Conservation (phyloP, 768 basidiomycete genomes). For the Xerocomus spinulosus region DNA sequence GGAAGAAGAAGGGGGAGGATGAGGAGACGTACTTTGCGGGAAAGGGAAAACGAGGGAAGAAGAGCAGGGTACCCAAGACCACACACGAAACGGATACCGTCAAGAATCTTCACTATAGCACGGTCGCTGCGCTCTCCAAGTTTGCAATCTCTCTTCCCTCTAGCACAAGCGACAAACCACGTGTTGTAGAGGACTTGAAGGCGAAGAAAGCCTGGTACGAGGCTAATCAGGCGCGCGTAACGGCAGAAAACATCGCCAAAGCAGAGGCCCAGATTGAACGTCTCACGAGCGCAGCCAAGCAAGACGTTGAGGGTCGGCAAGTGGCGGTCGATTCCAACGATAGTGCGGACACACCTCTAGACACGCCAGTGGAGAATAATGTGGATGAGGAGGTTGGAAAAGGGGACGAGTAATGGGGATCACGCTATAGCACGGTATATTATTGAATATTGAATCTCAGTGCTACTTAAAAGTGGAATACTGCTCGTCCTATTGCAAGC, state of each 20-base stretch:
- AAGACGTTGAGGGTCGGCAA: constrained; percentile 26
- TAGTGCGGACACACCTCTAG: constrained; percentile 40
- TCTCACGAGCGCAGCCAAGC: constrained; percentile 43
- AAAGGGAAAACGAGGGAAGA: constrained; percentile 63
- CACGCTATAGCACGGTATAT: constrained; percentile 13
- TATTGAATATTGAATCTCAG: constrained; percentile 11
- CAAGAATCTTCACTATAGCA: constrained; percentile 74
- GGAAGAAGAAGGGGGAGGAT: constrained; percentile 92
- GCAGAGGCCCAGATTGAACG: constrained; percentile 72
- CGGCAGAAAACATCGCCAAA: constrained; percentile 74
- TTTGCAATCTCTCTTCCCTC: constrained; percentile 90
- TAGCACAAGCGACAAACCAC: constrained; percentile 68
- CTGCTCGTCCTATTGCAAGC: constrained; percentile 8
- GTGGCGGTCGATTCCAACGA: constrained; percentile 34
- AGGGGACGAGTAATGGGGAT: constrained; percentile 27
- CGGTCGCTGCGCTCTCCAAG: constrained; percentile 78
- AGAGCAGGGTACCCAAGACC: constrained; percentile 40
- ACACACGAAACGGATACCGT: constrained; percentile 35
- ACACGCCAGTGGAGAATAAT: constrained; percentile 38
- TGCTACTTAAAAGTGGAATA: constrained; percentile 13
- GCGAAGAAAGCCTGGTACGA: constrained; percentile 94
- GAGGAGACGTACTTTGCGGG: constrained; percentile 79
- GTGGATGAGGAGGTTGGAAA: constrained; percentile 38
- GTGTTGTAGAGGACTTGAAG: constrained; percentile 84
- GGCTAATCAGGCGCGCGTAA: constrained; percentile 82